Evolutionary conservation across 208 protist genomes (phyloP).

Genomic region (Herpetomonas muscarum): DNA sequence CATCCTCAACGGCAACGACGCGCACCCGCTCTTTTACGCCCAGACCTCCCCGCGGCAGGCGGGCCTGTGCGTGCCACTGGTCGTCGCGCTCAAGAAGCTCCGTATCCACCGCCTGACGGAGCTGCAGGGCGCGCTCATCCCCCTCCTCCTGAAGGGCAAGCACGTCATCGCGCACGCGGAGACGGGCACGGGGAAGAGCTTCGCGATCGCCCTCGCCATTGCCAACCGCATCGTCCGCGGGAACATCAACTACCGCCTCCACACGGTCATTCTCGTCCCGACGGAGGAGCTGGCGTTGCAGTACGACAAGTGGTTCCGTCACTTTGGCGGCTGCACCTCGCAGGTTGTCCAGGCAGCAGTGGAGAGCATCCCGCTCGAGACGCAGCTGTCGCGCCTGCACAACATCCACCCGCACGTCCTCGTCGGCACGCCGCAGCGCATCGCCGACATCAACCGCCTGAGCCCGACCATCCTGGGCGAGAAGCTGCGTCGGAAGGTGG

Average conservation of each 20-base stretch:
- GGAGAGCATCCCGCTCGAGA: constrained; percentile 69
- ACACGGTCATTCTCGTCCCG: constrained; percentile 84
- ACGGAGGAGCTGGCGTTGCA: constrained; percentile 84
- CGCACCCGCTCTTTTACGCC: constrained; percentile 81
- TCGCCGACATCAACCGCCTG: constrained; percentile 65
- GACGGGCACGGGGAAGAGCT: constrained; percentile 88
- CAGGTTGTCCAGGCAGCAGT: constrained; percentile 80
- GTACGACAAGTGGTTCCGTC: constrained; percentile 87
- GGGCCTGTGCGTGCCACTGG: constrained; percentile 70
- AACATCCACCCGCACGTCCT: constrained; percentile 89
- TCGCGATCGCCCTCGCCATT: constrained; percentile 83
- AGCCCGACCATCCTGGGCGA: constrained; percentile 72
- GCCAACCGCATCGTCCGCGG: constrained; percentile 81
- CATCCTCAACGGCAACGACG: constrained; percentile 74
- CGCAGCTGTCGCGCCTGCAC: constrained; percentile 75
- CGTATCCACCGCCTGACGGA: constrained; percentile 72
- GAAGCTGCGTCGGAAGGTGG: constrained; percentile 84
- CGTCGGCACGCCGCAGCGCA: constrained; percentile 79
- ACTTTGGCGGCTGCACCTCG: constrained; percentile 74
- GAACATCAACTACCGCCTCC: constrained; percentile 83
- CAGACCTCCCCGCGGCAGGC: constrained; percentile 65
- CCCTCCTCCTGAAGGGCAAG: constrained; percentile 79
- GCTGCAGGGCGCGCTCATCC: constrained; percentile 84
- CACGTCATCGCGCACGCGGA: constrained; percentile 89
- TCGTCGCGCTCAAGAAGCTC: constrained; percentile 61